A percentile compares a stretch with the other conserved stretches of the same genome.
Evolutionary conservation across 2,329 filamentous ascomycete species (phyloP).

Genomic region (Fusarium floridanum): DNA sequence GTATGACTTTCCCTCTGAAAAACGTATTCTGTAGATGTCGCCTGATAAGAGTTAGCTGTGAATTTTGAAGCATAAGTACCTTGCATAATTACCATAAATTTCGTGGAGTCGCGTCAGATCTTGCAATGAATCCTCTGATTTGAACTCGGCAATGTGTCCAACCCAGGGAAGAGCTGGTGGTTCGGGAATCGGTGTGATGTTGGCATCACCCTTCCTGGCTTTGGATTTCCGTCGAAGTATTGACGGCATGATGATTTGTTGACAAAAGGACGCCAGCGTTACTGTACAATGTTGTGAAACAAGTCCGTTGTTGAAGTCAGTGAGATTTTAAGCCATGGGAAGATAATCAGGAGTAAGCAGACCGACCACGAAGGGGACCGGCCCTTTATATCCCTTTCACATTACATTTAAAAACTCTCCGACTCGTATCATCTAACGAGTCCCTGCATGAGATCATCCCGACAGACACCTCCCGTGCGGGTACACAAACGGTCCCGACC

Average conservation of each 20-base stretch:
- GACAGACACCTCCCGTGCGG: not conserved
- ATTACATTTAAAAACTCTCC: not conserved
- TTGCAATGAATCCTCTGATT: not conserved
- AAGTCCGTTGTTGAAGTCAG: not conserved
- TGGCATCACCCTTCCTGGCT: not conserved
- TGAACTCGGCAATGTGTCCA: slow-evolving; percentile 2
- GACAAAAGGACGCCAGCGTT: not conserved
- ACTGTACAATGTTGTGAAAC: not conserved
- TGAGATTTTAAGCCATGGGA: not conserved
- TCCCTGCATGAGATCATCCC: not conserved
- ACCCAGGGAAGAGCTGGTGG: not conserved
- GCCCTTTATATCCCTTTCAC: not conserved
- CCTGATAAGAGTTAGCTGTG: not conserved
- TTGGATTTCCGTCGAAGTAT: not conserved
- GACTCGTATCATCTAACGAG: not conserved
- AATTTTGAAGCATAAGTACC: not conserved
- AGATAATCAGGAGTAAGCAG: not conserved
- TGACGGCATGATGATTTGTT: not conserved
- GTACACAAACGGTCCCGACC: not conserved
- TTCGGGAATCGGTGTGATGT: not conserved
- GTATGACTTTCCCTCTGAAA: slow-evolving; percentile 1
- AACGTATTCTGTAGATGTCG: slow-evolving; percentile 1
- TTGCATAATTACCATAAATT: not conserved
- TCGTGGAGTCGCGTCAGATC: not conserved
- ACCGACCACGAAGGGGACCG: not conserved